Base-by-base conservation (phyloP, 2,329 filamentous ascomycete genomes). In the Daldinia sp. region DNA sequence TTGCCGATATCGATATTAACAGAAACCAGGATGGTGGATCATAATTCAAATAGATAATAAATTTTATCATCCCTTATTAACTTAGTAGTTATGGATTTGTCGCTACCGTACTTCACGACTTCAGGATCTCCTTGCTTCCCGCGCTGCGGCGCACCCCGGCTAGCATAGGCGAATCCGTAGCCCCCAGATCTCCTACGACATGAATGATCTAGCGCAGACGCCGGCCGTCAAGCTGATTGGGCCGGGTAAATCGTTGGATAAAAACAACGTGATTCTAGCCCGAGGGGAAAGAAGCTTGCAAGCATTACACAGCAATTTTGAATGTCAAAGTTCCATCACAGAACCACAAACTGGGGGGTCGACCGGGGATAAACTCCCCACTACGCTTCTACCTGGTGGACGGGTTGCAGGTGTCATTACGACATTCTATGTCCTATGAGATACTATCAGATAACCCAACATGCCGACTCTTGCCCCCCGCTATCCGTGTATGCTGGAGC, bases 211-310 rank as follows among this genome's bases (percentile, higher is more conserved):
- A 54, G 15, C 37, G 53, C 48, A 56, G 58, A 67, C 41, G 60
- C 23, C 54, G 2, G 9, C 35, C 13, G 10, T 41, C 48, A 10
- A 58, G 35, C 30, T 73, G 60, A 73, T 73, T 73, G 72, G 72
- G 18, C 59, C 72, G 72, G 72, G 35, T 73, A 69, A 71, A 62
- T 54, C 6, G 13, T 20, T 62, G 63, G 65, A 5, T 67, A 65
- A 67, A 66, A 28, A 55, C 48, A 61, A 61, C 46, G 53, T 60
- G 58, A 56, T 61, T 68, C 62, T 64, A 70, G 65, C 62, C 65
- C 54, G 51, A 57, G 42, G 59, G 58, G 28, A 41, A 46, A 41
- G 35, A 23, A 50, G 57, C 51, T 64, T 41, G 60, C 51, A 67
- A 60, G 46, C 51, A 61, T 59, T 37, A 39, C 35, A 39, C 35